phyloP scores from a whole-genome alignment of 129 eudicot species.

The Saposhnikovia divaricata region DNA sequence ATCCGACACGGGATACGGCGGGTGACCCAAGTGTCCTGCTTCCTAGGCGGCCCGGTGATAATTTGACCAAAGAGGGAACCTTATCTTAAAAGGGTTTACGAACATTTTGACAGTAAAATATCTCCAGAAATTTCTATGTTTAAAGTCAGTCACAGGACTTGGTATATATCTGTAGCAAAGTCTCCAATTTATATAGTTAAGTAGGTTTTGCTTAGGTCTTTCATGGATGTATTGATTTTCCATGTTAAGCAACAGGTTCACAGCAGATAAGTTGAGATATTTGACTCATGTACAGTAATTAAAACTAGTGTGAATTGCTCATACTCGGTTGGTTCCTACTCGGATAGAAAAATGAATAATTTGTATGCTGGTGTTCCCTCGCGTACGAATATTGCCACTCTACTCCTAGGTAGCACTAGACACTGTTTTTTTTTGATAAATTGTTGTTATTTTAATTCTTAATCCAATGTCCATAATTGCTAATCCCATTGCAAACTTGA shows the following conservation, averaged over 20 bases:
- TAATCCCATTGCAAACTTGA: conserved; percentile 10
- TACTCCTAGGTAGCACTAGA: neutral
- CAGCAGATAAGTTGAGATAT: neutral
- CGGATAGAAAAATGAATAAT: neutral
- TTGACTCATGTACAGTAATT: neutral
- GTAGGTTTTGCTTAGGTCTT: neutral
- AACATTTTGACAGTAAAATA: neutral
- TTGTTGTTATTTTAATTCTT: neutral
- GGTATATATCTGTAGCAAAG: neutral
- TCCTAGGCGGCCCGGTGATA: too few species aligned
- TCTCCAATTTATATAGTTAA: too few species aligned
- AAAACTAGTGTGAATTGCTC: neutral
- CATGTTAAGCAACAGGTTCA: neutral
- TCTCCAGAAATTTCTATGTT: neutral
- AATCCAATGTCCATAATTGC: neutral
- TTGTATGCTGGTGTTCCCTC: neutral
- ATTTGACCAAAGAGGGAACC: neutral
- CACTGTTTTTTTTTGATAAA: neutral
- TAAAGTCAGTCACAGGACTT: neutral
- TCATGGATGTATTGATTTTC: neutral
- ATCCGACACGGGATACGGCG: too few species aligned
- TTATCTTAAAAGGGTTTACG: neutral
- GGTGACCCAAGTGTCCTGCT: too few species aligned
- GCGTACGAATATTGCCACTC: neutral
- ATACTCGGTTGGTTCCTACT: neutral